Evolutionary conservation across 805 yeast genomes (phyloP).

Genomic region (Pichia deserticola): DNA sequence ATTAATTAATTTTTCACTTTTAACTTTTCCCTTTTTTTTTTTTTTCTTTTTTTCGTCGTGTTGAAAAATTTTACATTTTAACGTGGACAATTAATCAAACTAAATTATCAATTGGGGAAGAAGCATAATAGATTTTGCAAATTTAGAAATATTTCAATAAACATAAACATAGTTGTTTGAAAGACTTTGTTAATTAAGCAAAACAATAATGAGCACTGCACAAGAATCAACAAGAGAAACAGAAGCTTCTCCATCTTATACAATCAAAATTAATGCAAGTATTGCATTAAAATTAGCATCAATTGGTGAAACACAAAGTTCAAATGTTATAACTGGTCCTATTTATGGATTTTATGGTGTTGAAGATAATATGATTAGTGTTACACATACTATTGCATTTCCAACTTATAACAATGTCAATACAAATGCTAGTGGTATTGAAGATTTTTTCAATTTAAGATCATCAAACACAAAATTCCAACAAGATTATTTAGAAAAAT

Average conservation of each 20-base stretch:
- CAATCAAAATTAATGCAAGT: conserved; percentile 44
- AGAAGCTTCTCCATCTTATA: conserved; percentile 2
- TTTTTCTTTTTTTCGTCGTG: too few relatives aligned
- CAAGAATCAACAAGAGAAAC: not conserved
- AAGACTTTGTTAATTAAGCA: not conserved
- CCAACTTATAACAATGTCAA: conserved; percentile 11
- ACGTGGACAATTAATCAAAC: too few relatives aligned
- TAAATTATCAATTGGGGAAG: too few relatives aligned
- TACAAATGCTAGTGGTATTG: conserved; percentile 21
- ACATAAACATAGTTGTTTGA: not conserved
- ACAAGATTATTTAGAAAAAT: conserved; percentile 54
- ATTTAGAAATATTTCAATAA: not conserved
- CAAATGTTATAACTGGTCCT: conserved; percentile 61
- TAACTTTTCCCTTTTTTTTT: too few relatives aligned
- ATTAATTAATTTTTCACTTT: too few relatives aligned
- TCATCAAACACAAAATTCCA: conserved; percentile 62
- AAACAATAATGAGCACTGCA: not conserved
- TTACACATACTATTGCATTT: conserved; percentile 37
- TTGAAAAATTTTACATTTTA: too few relatives aligned
- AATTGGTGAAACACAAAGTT: conserved; percentile 58
- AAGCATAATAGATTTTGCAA: too few relatives aligned
- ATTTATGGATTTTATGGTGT: conserved; percentile 62
- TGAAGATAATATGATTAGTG: conserved; percentile 34
- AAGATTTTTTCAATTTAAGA: conserved; percentile 45
- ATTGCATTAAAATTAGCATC: conserved; percentile 54